Base-by-base conservation (phyloP, 129 eudicot species). In the Helianthus tuberosus region DNA sequence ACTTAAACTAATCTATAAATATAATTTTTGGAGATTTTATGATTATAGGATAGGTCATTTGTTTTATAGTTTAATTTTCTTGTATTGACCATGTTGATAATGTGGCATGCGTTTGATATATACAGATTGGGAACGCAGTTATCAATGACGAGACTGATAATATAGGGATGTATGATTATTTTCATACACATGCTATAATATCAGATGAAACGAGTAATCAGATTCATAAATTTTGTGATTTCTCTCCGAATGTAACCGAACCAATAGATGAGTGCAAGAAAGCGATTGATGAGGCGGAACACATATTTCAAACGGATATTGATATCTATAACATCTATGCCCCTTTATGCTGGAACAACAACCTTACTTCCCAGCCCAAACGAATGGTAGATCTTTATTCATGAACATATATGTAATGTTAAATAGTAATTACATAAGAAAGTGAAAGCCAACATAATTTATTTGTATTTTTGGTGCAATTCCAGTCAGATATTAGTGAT, bases 111-210 rank as follows among this genome's bases (percentile, higher is more conserved):
- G 3, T 68, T 41, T 58, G 54, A 46, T 50, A 52, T 80, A 39
- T 51, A 66, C 84, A 93, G 98, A 90, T 93, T 55, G 98, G 98
- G 52, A 93, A 93, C 49, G 92, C 98, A 41, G 91, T 89, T 72
- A 88, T 93, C 57, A 77, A 93, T 16, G 96, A 88, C 38, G 89
- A 81, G 71, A 86, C 93, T 0, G 98, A 93, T 64, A 15, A 5
- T 1, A 60, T 23, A 68, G 98, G 98, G 50, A 88, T 88, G 96
- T 90, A 80, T 55, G 96, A 88, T 15, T 90, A 83, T 51, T 85
- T 86, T 47, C 89, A 74, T 16, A 73, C 79, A 3, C 98, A 93
- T 75, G 90, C 93, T 17, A 23, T 93, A 2, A 73, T 93, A 62
- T 84, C 98, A 0, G 91, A 88, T 71, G 92, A 88, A 74, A 81